Conservation (phyloP, 2,329 filamentous ascomycete species). For the Aureobasidium vineae region DNA sequence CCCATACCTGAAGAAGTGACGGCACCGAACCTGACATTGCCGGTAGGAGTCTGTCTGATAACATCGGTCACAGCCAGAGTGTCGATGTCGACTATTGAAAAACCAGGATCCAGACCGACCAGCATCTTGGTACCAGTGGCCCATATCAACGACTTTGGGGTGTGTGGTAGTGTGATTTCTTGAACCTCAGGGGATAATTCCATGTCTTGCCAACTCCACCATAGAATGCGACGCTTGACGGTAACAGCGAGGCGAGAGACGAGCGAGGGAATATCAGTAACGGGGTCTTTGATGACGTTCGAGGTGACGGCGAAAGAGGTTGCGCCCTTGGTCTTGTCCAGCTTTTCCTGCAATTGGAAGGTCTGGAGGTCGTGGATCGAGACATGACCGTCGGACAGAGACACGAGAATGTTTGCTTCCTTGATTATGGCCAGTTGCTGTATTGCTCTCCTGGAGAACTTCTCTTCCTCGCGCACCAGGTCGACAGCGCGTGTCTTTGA, state of each 20-base stretch:
- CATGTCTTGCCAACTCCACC: slow-evolving; percentile 97
- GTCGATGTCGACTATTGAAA: slow-evolving; percentile 82
- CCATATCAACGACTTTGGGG: slow-evolving; percentile 89
- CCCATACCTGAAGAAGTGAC: slow-evolving; percentile 87
- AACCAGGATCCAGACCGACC: slow-evolving; percentile 87
- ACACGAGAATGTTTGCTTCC: slow-evolving; percentile 87
- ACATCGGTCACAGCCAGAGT: slow-evolving; percentile 74
- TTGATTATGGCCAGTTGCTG: slow-evolving; percentile 96
- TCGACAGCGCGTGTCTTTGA: slow-evolving; percentile 59
- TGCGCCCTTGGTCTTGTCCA: slow-evolving; percentile 82
- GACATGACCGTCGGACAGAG: slow-evolving; percentile 84
- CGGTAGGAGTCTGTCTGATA: slow-evolving; percentile 69
- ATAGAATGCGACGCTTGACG: slow-evolving; percentile 81
- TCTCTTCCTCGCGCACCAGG: slow-evolving; percentile 86
- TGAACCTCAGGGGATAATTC: slow-evolving; percentile 71
- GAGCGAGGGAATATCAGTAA: slow-evolving; percentile 86
- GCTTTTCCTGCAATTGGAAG: slow-evolving; percentile 75
- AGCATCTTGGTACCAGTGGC: slow-evolving; percentile 81
- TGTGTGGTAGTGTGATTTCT: slow-evolving; percentile 77
- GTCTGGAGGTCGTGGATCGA: slow-evolving; percentile 86
- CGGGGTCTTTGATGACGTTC: slow-evolving; percentile 87
- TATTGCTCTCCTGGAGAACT: slow-evolving; percentile 84
- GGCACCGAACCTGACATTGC: slow-evolving; percentile 70
- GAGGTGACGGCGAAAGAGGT: slow-evolving; percentile 89
- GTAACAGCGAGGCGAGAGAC: slow-evolving; percentile 89